Evolutionary conservation across 768 basidiomycete genomes (phyloP).

Genomic region (Candolleomyces eurysporus): DNA sequence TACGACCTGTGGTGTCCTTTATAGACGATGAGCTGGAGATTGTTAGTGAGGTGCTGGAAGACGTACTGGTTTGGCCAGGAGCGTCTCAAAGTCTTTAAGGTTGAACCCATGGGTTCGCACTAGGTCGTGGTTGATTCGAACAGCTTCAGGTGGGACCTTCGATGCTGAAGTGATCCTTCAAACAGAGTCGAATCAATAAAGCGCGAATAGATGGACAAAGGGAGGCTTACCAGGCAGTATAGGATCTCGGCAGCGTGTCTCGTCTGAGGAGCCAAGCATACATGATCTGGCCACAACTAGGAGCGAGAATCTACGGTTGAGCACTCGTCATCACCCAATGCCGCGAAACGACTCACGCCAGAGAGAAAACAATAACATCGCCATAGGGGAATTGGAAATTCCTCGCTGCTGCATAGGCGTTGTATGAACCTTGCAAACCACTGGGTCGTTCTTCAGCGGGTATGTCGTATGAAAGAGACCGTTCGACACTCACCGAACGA

Average conservation of each 20-base stretch:
- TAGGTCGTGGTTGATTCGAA: slow-evolving; percentile 61
- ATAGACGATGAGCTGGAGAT: background rate
- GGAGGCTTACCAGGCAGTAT: slow-evolving; percentile 61
- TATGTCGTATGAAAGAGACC: background rate
- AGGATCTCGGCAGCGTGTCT: slow-evolving; percentile 81
- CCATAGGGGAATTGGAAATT: slow-evolving; percentile 79
- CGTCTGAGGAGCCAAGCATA: slow-evolving; percentile 76
- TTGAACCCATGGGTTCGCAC: slow-evolving; percentile 59
- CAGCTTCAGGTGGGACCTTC: slow-evolving; percentile 55
- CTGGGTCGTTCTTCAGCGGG: slow-evolving; percentile 32
- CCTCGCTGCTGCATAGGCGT: slow-evolving; percentile 65
- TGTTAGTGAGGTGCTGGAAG: background rate
- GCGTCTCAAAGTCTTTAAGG: slow-evolving; percentile 50
- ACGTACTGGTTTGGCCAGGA: slow-evolving; percentile 50
- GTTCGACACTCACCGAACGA: slow-evolving; percentile 65
- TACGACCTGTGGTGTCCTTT: slow-evolving; percentile 53
- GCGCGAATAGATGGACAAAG: background rate
- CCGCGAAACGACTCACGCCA: slow-evolving; percentile 48
- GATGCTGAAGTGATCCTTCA: slow-evolving; percentile 71
- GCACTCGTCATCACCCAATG: background rate
- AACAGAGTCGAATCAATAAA: background rate
- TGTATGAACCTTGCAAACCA: slow-evolving; percentile 89
- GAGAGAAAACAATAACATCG: slow-evolving; percentile 74
- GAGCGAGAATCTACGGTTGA: background rate
- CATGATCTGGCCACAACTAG: slow-evolving; percentile 82